phyloP scores from a whole-genome alignment of 1,284 basidiomycete genomes.

The Sporisorium reilianum region DNA sequence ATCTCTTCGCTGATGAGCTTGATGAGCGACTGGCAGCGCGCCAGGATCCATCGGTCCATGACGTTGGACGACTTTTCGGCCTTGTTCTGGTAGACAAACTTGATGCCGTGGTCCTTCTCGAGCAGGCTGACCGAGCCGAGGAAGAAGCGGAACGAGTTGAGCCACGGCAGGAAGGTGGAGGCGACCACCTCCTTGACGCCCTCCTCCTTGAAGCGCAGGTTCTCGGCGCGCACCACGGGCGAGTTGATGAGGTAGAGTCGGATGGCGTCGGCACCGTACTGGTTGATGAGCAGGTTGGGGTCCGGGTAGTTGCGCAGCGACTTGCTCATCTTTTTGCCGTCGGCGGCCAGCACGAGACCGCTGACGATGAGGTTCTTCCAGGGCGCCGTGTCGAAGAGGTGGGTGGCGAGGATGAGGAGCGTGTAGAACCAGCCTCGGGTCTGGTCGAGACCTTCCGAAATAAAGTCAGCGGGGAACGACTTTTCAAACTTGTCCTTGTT shows the following conservation, averaged over 20 bases:
- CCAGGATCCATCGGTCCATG: slow-evolving; percentile 99
- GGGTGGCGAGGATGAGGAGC: slow-evolving; percentile 91
- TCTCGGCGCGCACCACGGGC: slow-evolving; percentile 97
- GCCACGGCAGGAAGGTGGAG: slow-evolving; percentile 95
- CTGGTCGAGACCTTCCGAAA: slow-evolving; percentile 86
- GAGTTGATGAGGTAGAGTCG: slow-evolving; percentile 99
- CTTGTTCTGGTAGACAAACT: slow-evolving; percentile 89
- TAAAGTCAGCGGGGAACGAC: slow-evolving; percentile 96
- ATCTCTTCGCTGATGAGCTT: slow-evolving; percentile 91
- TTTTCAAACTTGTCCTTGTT: slow-evolving; percentile 85
- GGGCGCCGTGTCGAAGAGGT: slow-evolving; percentile 90
- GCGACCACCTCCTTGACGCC: slow-evolving; percentile 97
- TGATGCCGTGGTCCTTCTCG: slow-evolving; percentile 82
- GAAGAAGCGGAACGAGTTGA: slow-evolving; percentile 99
- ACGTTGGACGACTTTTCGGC: slow-evolving; percentile 89
- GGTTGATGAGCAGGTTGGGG: slow-evolving; percentile 88
- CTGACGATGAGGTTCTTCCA: slow-evolving; percentile 99
- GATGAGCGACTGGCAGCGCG: slow-evolving; percentile 95
- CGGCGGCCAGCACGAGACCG: slow-evolving; percentile 94
- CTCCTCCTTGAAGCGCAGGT: slow-evolving; percentile 96
- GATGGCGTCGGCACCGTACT: slow-evolving; percentile 95
- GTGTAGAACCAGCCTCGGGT: slow-evolving; percentile 98
- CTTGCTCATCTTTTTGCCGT: slow-evolving; percentile 99
- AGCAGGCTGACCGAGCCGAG: slow-evolving; percentile 91
- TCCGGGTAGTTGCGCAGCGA: slow-evolving; percentile 98